Evolutionary conservation across 2,329 filamentous ascomycete species (phyloP).

Genomic region (Knoxdaviesia proteae): DNA sequence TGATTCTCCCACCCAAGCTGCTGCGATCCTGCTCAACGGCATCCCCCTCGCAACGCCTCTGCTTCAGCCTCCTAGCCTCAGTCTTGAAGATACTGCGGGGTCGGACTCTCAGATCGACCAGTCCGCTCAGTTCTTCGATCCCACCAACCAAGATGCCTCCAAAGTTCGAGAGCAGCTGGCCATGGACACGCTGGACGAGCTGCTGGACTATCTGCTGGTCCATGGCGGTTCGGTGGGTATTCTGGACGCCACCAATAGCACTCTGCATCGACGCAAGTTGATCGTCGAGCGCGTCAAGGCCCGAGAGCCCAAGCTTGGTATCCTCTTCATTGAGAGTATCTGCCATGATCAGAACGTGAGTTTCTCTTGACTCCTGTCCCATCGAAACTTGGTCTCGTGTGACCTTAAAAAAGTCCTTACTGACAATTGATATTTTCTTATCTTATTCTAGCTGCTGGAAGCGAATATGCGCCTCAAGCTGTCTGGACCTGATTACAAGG

Average conservation of each 20-base stretch:
- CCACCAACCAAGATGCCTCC: slow-evolving; percentile 62
- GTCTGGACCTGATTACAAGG: slow-evolving; percentile 85
- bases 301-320: slow-evolving; percentile 69
- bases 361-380: background rate
- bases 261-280: slow-evolving; percentile 60
- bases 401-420: background rate
- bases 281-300: slow-evolving; percentile 68
- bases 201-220: slow-evolving; percentile 71
- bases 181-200: slow-evolving; percentile 76
- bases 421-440: background rate
- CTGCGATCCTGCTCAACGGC: slow-evolving; percentile 37
- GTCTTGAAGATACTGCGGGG: slow-evolving; percentile 3
- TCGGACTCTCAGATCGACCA: slow-evolving; percentile 40
- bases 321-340: slow-evolving; percentile 87
- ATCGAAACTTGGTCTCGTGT: too few relatives aligned
- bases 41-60: slow-evolving; percentile 14
- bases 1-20: slow-evolving; percentile 22
- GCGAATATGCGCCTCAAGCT: slow-evolving; percentile 96
- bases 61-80: slow-evolving; percentile 6
- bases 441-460: slow-evolving; percentile 47
- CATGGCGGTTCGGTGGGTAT: slow-evolving; percentile 80
- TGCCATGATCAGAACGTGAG: slow-evolving; percentile 56
- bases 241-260: slow-evolving; percentile 94
- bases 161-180: slow-evolving; percentile 80
- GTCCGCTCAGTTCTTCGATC: slow-evolving; percentile 85